A percentile compares a stretch with the other conserved stretches of the same genome.
These are phyloP conservation scores for Paramecium sexaurelia DNA, from an alignment of 73 alveolate species.

Conservation along the genomic window DNA sequence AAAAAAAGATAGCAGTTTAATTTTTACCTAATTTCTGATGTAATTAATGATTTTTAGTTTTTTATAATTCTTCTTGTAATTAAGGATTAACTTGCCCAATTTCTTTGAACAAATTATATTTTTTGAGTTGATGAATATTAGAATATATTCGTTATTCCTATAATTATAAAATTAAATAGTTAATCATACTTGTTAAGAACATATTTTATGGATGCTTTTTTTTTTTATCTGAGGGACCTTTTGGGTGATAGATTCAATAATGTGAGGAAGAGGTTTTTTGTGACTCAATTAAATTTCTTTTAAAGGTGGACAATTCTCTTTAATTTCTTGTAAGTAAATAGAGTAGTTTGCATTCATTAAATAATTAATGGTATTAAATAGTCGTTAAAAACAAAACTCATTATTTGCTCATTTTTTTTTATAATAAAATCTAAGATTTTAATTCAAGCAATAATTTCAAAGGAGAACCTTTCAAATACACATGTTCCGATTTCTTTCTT, in stretches of 20 bases:
- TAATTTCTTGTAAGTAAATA: conserved; percentile 16
- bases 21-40: background rate
- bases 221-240: background rate
- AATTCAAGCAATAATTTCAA: conserved; percentile 33
- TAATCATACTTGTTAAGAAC: background rate
- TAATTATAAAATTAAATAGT: background rate
- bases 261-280: background rate
- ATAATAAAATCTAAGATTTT: conserved; percentile 35
- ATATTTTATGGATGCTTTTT: conserved; percentile 19
- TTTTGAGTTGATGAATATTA: background rate
- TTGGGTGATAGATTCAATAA: background rate
- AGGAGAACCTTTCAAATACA: background rate
- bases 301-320: conserved; percentile 36
- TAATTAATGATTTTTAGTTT: background rate
- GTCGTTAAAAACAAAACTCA: conserved; percentile 33
- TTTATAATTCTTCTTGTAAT: background rate
- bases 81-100: conserved; percentile 14
- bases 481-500: conserved; percentile 1
- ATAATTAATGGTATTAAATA: conserved; percentile 11
- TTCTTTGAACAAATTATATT: background rate
- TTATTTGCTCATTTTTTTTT: conserved; percentile 38
- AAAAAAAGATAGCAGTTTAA: background rate
- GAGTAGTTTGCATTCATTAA: conserved; percentile 20
- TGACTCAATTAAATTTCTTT: background rate
- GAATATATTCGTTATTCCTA: conserved; percentile 36